Evolutionary conservation across 495 filamentous ascomycete species (phyloP), one percentile per base, ranked within the genome.

Genomic region (Oidiodendron maius): DNA sequence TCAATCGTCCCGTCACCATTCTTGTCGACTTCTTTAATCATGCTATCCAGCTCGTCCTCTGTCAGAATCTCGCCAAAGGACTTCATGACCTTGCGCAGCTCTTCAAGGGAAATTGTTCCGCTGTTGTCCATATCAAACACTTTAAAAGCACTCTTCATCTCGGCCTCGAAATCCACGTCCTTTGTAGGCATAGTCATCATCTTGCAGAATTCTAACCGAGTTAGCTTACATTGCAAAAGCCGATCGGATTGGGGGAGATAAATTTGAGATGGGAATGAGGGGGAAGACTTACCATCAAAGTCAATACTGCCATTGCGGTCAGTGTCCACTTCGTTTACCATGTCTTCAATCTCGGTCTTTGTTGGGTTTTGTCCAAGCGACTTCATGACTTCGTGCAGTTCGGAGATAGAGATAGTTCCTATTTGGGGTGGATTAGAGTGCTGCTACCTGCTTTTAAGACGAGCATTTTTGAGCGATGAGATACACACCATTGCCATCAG

Each of bases 101-200:
- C 71, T 10, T 67, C 66, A 3, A 61, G 61, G 12, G 62, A 65
- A 55, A 75, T 74, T 32, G 70, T 68, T 44, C 71, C 71, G 47
- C 62, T 72, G 25, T 58, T 58, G 50, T 75, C 71, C 52, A 68
- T 66, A 53, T 75, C 71, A 51, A 75, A 75, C 35, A 74, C 70
- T 44, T 62, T 60, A 61, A 74, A 74, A 15, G 71, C 71, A 38
- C 62, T 63, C 38, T 64, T 46, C 15, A 75, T 64, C 50, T 75
- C 71, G 50, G 67, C 60, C 41, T 74, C 70, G 28, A 67, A 61
- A 45, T 74, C 67, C 22, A 61, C 57, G 24, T 64, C 61, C 47
- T 60, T 62, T 28, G 66, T 62, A 13, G 59, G 56, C 44, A 55
- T 56, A 5, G 70, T 64, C 71, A 75, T 74, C 57, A 75, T 68